Percentiles rank a stretch among this genome's conserved stretches.
Evolutionary conservation across 148 eudicot species (phyloP).

Genomic region (Rhododendron vialii): DNA sequence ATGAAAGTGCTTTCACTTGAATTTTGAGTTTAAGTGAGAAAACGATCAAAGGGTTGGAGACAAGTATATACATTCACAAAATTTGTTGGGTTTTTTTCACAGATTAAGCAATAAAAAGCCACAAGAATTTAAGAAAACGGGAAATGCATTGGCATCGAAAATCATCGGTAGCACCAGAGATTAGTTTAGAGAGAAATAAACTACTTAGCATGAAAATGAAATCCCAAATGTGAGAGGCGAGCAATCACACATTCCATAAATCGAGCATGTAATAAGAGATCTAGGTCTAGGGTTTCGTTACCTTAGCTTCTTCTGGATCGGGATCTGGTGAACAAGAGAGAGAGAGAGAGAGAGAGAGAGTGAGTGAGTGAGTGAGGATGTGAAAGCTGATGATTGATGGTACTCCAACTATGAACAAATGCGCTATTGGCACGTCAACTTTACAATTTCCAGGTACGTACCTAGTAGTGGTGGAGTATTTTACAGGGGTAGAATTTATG

Average conservation of each 20-base stretch:
- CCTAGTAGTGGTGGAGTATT: neutral
- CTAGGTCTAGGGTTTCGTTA: neutral
- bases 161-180: neutral
- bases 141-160: neutral
- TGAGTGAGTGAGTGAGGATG: neutral
- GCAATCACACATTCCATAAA: neutral
- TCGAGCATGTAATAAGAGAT: neutral
- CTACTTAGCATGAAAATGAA: slow-evolving; percentile 3
- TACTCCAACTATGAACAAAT: neutral
- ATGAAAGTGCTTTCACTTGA: neutral
- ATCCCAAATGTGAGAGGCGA: neutral
- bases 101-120: neutral
- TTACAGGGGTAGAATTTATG: neutral
- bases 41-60: neutral
- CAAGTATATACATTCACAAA: neutral
- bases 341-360: too few species aligned
- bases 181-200: neutral
- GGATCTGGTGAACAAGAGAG: neutral
- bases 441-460: neutral
- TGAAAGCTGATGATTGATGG: neutral
- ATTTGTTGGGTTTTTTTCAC: neutral
- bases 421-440: neutral
- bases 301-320: slow-evolving; percentile 5
- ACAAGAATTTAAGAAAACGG: neutral
- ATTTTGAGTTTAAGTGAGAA: neutral